phyloP scores from a whole-genome alignment of 305 asterid genomes.

The Salvia sclarea region DNA sequence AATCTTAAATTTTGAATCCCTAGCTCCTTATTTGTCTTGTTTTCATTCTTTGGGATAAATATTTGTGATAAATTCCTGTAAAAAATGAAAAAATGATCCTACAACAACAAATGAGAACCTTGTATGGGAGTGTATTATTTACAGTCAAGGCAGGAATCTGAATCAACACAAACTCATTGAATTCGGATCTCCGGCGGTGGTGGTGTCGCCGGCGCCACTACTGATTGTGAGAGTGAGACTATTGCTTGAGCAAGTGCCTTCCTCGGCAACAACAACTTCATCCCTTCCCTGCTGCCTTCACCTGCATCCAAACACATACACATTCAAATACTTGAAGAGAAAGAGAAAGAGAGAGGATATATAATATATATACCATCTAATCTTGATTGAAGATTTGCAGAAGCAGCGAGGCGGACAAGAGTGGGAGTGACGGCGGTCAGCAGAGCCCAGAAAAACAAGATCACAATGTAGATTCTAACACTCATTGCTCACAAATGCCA shows the following conservation, averaged over 20 bases:
- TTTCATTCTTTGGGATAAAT: not conserved
- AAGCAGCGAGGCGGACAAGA: conserved; percentile 66
- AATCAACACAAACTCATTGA: too few species aligned
- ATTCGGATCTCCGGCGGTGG: conserved; percentile 4
- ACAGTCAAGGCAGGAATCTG: not conserved
- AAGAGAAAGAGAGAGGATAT: not conserved
- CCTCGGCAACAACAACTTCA: conserved; percentile 48
- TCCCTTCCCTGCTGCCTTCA: conserved; percentile 29
- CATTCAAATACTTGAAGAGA: not conserved
- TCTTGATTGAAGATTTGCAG: conserved; percentile 45
- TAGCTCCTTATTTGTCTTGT: not conserved
- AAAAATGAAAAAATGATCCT: not conserved
- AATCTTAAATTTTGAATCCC: not conserved
- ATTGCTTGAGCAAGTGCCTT: conserved; percentile 48
- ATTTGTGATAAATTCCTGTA: not conserved
- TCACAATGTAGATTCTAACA: conserved; percentile 57
- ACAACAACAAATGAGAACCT: conserved; percentile 3
- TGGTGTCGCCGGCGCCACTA: conserved; percentile 32
- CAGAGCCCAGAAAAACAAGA: conserved; percentile 70
- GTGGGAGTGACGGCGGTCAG: conserved; percentile 73
- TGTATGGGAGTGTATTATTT: conserved; percentile 5
- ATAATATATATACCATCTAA: conserved; percentile 54
- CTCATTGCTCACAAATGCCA: conserved; percentile 49
- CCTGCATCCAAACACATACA: conserved; percentile 38
- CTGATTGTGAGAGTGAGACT: conserved; percentile 29